Conservation (phyloP, 2,329 filamentous ascomycete genomes). For the Pseudonectria buxi region DNA sequence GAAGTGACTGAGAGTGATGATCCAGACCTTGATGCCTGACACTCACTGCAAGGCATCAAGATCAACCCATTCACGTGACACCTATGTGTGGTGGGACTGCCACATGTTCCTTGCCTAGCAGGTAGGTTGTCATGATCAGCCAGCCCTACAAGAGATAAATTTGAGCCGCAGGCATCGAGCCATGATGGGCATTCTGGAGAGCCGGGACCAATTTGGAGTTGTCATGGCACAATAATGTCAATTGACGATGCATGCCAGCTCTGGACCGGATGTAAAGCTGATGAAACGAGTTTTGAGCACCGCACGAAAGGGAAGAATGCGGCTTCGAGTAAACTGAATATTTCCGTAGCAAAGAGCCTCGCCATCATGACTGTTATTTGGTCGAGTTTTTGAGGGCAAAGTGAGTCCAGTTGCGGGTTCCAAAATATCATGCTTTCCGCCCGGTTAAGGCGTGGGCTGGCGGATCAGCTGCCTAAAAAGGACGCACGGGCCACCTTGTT, state of each 20-base stretch:
- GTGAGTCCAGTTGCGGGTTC: conserved; percentile 4
- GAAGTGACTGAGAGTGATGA: too few relatives aligned
- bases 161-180: conserved; percentile 22
- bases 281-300: conserved; percentile 8
- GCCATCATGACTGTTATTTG: too few relatives aligned
- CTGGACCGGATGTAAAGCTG: neutral
- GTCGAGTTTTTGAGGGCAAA: too few relatives aligned
- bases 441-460: conserved; percentile 10
- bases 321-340: neutral
- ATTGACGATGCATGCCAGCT: conserved; percentile 11
- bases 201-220: conserved; percentile 10
- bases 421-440: conserved; percentile 9
- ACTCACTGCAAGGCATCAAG: conserved; percentile 3
- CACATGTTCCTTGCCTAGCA: conserved; percentile 10
- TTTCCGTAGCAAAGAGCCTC: too few relatives aligned
- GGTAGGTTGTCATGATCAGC: conserved; percentile 4
- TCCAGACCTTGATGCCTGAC: conserved; percentile 4
- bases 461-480: conserved; percentile 4
- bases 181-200: conserved; percentile 20
- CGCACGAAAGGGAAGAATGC: neutral
- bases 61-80: conserved; percentile 1
- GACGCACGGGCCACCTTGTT: conserved; percentile 16
- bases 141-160: conserved; percentile 23
- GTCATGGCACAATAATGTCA: conserved; percentile 6
- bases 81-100: conserved; percentile 9